Conservation (phyloP, 257 asterid genomes). For the Ilex asprella region DNA sequence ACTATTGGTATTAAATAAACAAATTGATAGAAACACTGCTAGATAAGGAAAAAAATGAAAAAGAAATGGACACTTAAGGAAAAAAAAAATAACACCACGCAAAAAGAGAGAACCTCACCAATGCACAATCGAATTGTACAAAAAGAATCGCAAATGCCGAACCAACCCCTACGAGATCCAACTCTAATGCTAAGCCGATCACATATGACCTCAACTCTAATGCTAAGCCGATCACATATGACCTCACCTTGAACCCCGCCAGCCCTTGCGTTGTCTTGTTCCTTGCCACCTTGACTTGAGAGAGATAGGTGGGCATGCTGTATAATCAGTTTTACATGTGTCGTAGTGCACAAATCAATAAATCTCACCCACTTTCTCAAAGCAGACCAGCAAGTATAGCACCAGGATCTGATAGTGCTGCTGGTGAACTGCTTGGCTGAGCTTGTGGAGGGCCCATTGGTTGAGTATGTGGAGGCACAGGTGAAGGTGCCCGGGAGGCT, state of each 20-base stretch:
- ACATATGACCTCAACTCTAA: conserved; percentile 15
- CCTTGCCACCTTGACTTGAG: conserved; percentile 13
- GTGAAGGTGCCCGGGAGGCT: conserved; percentile 41
- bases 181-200: conserved; percentile 21
- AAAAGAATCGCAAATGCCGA: conserved; percentile 47
- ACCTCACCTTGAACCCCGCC: conserved; percentile 28
- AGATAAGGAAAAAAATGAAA: conserved; percentile 2
- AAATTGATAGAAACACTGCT: conserved; percentile 28
- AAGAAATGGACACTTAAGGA: background rate
- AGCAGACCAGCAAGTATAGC: conserved; percentile 81
- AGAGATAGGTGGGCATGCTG: conserved; percentile 15
- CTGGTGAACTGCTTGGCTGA: conserved; percentile 36
- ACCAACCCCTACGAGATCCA: conserved; percentile 21
- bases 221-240: background rate
- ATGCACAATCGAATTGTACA: conserved; percentile 40
- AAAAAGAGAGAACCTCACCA: conserved; percentile 16
- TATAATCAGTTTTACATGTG: conserved; percentile 26
- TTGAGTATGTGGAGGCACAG: conserved; percentile 26
- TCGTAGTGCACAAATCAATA: conserved; percentile 9
- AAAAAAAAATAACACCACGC: conserved; percentile 13
- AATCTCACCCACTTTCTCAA: conserved; percentile 18
- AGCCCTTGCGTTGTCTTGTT: conserved; percentile 39
- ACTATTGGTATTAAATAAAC: conserved; percentile 27
- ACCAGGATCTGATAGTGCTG: conserved; percentile 60
- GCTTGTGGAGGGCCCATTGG: no score